phyloP scores from a whole-genome alignment of 495 filamentous ascomycete species.

The Amorphotheca resinae region DNA sequence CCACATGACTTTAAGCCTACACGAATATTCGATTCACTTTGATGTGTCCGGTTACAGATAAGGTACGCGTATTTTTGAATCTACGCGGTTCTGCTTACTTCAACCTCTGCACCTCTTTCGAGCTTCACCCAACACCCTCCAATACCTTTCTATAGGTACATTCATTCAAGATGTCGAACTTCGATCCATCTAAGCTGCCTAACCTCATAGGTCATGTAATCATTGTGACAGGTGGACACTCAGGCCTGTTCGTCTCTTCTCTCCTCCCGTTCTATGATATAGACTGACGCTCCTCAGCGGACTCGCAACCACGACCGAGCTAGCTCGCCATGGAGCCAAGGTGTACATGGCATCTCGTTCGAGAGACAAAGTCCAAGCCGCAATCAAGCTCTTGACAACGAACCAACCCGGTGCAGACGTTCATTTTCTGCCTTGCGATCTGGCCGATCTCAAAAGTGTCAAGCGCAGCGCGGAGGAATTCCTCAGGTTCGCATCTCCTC shows the following conservation, averaged over 20 bases:
- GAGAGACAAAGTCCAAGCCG: not conserved
- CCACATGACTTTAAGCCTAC: too few relatives aligned
- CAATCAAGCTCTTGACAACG: not conserved
- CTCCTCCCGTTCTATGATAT: constrained; percentile 36
- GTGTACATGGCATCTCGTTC: not conserved
- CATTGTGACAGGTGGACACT: constrained; percentile 47
- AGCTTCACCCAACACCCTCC: too few relatives aligned
- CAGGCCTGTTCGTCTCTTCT: constrained; percentile 31
- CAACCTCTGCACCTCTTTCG: too few relatives aligned
- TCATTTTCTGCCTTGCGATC: not conserved
- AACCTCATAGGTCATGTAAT: constrained; percentile 43
- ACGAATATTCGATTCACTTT: too few relatives aligned
- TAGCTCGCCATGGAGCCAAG: not conserved
- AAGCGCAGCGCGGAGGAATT: not conserved
- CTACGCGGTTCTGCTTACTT: too few relatives aligned
- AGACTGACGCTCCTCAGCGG: not conserved
- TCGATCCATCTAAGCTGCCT: constrained; percentile 30
- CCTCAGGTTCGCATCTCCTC: not conserved
- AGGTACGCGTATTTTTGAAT: too few relatives aligned
- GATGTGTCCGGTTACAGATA: too few relatives aligned
- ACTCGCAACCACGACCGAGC: not conserved
- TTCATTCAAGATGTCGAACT: constrained; percentile 8
- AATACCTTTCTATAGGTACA: too few relatives aligned
- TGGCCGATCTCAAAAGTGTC: not conserved
- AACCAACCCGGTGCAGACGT: not conserved